Conservation (phyloP, 129 eudicot species). For the Apium graveolens region DNA sequence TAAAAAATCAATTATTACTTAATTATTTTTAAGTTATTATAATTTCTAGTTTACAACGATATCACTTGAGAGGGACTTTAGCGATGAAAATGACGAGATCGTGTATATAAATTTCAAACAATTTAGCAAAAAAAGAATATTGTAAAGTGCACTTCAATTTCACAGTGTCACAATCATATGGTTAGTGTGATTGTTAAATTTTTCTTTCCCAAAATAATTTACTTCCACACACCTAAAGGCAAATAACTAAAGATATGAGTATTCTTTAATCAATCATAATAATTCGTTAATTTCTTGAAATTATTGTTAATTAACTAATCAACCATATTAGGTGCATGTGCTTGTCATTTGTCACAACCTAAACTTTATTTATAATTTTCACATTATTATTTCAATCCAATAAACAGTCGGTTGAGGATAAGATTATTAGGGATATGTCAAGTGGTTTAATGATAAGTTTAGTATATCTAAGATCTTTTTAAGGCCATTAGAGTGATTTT, state of each 20-base stretch:
- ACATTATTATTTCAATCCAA: background rate
- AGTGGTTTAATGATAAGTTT: background rate
- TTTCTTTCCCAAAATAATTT: background rate
- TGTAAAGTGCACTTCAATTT: background rate
- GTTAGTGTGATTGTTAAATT: background rate
- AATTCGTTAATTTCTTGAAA: background rate
- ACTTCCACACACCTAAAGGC: background rate
- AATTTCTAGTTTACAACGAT: no score
- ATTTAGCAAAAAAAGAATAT: background rate
- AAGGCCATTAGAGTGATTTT: no score
- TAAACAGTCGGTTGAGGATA: background rate
- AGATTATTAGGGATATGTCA: background rate
- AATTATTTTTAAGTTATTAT: no score
- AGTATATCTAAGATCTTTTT: no score
- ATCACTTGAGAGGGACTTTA: no score
- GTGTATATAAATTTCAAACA: background rate
- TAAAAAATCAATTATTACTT: no score
- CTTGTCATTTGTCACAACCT: background rate
- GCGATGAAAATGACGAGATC: background rate
- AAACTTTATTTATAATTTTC: background rate
- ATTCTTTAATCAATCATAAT: background rate
- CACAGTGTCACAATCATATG: background rate
- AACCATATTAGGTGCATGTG: background rate
- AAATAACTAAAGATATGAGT: background rate
- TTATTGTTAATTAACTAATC: constrained; percentile 2